These are phyloP conservation scores for Suillus bovinus DNA, from an alignment of 768 basidiomycete genomes.

Conservation along the genomic window DNA sequence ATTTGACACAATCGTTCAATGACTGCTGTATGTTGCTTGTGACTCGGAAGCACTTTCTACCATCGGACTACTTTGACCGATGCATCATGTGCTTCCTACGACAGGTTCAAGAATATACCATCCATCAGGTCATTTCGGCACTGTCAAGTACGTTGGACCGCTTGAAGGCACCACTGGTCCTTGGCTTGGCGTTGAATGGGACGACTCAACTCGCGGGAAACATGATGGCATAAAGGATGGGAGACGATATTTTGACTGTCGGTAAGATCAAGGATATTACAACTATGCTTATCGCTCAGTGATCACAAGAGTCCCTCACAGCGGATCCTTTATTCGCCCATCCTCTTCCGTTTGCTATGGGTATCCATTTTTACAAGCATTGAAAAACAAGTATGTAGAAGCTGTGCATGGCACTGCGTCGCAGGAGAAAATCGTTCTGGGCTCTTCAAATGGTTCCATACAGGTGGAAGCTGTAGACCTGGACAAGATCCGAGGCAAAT, in stretches of 20 bases:
- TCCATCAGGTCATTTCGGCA: slow-evolving; percentile 55
- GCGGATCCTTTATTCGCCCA: slow-evolving; percentile 83
- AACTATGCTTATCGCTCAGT: slow-evolving; percentile 14
- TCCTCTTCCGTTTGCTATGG: slow-evolving; percentile 59
- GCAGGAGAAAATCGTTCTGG: slow-evolving; percentile 68
- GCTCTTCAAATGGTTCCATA: slow-evolving; percentile 82
- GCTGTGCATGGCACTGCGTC: slow-evolving; percentile 47
- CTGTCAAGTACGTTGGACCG: slow-evolving; percentile 66
- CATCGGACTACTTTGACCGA: neutral
- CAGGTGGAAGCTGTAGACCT: slow-evolving; percentile 84
- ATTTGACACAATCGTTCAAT: neutral
- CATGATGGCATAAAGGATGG: slow-evolving; percentile 84
- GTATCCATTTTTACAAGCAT: slow-evolving; percentile 70
- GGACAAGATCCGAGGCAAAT: slow-evolving; percentile 72
- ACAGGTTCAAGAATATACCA: slow-evolving; percentile 55
- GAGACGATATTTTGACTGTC: slow-evolving; percentile 74
- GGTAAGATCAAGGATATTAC: slow-evolving; percentile 42
- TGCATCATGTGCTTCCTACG: neutral
- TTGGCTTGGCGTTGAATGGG: slow-evolving; percentile 99
- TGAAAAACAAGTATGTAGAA: slow-evolving; percentile 80
- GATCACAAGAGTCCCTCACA: slow-evolving; percentile 48
- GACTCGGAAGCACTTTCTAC: neutral
- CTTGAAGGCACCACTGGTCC: slow-evolving; percentile 62
- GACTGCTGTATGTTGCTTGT: neutral
- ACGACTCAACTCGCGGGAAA: slow-evolving; percentile 80